phyloP scores from a whole-genome alignment of 345 rosid species.

The Alliaria petiolata region DNA sequence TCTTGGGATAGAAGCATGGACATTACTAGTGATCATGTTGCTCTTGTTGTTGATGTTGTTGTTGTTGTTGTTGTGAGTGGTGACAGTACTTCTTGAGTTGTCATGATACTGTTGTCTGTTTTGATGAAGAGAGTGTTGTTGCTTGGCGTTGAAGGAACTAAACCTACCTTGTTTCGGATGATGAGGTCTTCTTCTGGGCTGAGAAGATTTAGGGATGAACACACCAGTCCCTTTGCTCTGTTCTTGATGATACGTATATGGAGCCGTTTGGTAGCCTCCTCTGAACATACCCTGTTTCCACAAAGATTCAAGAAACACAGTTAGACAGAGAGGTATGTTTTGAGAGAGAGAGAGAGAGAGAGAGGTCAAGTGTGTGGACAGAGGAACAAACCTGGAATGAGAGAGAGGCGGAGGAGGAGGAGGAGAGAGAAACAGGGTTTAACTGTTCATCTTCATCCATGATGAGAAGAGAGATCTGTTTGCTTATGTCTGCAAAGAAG shows the following conservation, averaged over 20 bases:
- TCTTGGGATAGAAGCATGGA: slow-evolving; percentile 38
- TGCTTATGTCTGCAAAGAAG: slow-evolving; percentile 88
- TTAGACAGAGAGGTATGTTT: too few species aligned
- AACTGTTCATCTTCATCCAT: slow-evolving; percentile 75
- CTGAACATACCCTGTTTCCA: slow-evolving; percentile 45
- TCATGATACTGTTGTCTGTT: slow-evolving; percentile 26
- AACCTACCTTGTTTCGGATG: slow-evolving; percentile 51
- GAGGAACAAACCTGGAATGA: slow-evolving; percentile 57
- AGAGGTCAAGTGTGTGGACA: too few species aligned
- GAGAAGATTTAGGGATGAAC: slow-evolving; percentile 68
- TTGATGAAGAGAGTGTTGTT: slow-evolving; percentile 33
- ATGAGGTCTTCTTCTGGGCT: slow-evolving; percentile 55
- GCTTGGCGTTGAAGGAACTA: slow-evolving; percentile 44
- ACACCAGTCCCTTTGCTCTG: slow-evolving; percentile 93
- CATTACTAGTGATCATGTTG: slow-evolving; percentile 4
- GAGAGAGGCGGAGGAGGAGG: slow-evolving; percentile 40
- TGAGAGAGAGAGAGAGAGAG: too few species aligned
- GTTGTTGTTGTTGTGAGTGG: slow-evolving; percentile 1
- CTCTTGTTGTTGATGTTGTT: slow-evolving; percentile 1
- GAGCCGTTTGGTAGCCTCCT: slow-evolving; percentile 43
- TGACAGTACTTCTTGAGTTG: slow-evolving; percentile 28
- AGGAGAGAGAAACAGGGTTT: slow-evolving; percentile 40
- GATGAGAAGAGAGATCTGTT: slow-evolving; percentile 86
- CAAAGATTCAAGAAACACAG: background rate
- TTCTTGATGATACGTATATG: slow-evolving; percentile 47